These are phyloP conservation scores for Sparassis latifolia DNA, from an alignment of 1,284 basidiomycete species.

Conservation along the genomic window DNA sequence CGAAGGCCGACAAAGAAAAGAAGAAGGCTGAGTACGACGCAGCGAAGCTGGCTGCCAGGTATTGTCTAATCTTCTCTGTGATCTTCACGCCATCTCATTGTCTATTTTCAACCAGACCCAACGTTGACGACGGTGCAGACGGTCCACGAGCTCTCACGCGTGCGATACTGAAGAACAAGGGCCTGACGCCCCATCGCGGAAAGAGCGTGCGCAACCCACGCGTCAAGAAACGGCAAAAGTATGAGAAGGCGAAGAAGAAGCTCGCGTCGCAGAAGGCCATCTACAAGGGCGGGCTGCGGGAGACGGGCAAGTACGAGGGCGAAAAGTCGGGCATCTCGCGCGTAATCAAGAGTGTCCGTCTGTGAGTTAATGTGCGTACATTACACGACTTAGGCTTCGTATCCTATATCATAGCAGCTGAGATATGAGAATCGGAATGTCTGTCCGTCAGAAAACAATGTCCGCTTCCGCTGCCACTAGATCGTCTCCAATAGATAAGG, in stretches of 20 bases:
- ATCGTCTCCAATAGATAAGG: too few relatives aligned
- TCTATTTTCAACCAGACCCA: conserved; percentile 31
- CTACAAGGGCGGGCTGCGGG: conserved; percentile 78
- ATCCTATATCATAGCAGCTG: neutral
- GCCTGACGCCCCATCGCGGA: conserved; percentile 81
- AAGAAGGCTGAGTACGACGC: conserved; percentile 82
- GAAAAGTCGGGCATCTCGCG: conserved; percentile 81
- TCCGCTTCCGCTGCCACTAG: too few relatives aligned
- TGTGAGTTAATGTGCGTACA: conserved; percentile 23
- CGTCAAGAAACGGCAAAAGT: conserved; percentile 90
- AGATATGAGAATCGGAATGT: neutral
- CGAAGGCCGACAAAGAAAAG: conserved; percentile 65
- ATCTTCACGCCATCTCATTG: conserved; percentile 1
- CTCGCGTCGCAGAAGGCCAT: conserved; percentile 82
- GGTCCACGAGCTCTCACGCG: conserved; percentile 85
- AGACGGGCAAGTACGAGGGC: conserved; percentile 58
- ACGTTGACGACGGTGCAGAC: conserved; percentile 41
- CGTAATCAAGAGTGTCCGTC: conserved; percentile 78
- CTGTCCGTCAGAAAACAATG: too few relatives aligned
- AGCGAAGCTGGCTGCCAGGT: conserved; percentile 59
- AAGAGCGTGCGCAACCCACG: conserved; percentile 90
- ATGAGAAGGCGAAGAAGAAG: conserved; percentile 91
- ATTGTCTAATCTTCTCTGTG: conserved; percentile 8
- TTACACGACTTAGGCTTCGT: neutral
- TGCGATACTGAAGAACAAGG: conserved; percentile 88